Percentiles rank a stretch among this genome's conserved stretches.
phyloP scores from a whole-genome alignment of 345 rosid genomes.

The Populus ilicifolia region DNA sequence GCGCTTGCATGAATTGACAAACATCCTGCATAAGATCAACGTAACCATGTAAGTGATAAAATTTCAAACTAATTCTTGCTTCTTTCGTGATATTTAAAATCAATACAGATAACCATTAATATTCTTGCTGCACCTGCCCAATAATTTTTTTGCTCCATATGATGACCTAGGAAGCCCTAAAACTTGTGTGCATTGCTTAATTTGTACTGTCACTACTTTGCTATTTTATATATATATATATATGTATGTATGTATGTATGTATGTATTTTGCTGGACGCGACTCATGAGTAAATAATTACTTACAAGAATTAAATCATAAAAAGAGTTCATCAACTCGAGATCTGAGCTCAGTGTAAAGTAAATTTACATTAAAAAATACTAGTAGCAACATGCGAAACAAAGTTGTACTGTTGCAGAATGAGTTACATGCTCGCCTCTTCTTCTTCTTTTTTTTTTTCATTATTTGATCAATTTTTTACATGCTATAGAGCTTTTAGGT shows the following conservation, averaged over 20 bases:
- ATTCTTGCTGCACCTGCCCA: neutral
- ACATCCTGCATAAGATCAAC: conserved; percentile 58
- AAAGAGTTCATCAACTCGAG: too few relatives aligned
- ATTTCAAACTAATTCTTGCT: neutral
- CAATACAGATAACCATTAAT: neutral
- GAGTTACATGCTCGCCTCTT: too few relatives aligned
- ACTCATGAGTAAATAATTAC: too few relatives aligned
- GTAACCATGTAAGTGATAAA: neutral
- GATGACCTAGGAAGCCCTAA: neutral
- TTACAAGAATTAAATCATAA: too few relatives aligned
- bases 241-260: too few relatives aligned
- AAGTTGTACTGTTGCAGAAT: too few relatives aligned
- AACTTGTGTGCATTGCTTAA: neutral
- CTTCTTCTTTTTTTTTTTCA: neutral
- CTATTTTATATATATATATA: neutral
- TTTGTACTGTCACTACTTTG: neutral
- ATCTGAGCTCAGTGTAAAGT: too few relatives aligned
- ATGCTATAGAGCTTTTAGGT: neutral
- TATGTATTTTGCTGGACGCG: too few relatives aligned
- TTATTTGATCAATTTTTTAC: neutral
- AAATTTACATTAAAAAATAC: too few relatives aligned
- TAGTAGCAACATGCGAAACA: too few relatives aligned
- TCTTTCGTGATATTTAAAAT: neutral
- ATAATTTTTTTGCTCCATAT: neutral
- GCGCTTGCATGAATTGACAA: conserved; percentile 94